These are phyloP conservation scores for Magnolia officinalis DNA, from an alignment of 164 flowering plant species.

Conservation along the genomic window DNA sequence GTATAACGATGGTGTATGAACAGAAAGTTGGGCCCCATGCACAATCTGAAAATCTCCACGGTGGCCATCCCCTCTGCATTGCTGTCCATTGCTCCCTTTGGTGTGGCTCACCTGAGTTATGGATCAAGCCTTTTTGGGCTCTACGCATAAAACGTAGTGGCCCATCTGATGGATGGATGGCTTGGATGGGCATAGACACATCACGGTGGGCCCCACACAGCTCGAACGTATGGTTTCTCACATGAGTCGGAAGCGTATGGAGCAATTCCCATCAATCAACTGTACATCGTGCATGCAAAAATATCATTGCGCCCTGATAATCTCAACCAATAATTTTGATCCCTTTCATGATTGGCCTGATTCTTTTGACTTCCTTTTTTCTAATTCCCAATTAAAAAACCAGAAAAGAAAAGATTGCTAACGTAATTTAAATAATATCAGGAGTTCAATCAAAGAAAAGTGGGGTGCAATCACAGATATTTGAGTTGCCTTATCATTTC, in stretches of 20 bases:
- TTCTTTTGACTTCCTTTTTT: conserved; percentile 1
- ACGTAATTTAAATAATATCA: not conserved
- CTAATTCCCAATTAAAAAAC: not conserved
- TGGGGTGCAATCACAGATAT: not conserved
- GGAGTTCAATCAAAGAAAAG: not conserved
- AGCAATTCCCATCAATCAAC: not conserved
- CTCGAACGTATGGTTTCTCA: not conserved
- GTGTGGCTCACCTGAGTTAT: too few relatives aligned
- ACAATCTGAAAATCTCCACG: too few relatives aligned
- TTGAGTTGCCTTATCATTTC: not conserved
- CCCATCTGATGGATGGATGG: too few relatives aligned
- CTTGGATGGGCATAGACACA: too few relatives aligned
- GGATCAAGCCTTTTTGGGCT: too few relatives aligned
- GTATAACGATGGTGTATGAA: too few relatives aligned
- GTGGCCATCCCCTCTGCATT: too few relatives aligned
- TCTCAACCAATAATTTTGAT: conserved; percentile 1
- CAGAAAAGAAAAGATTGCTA: not conserved
- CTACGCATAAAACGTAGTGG: too few relatives aligned
- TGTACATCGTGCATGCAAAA: not conserved
- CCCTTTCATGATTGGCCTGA: conserved; percentile 5
- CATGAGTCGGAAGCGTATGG: not conserved
- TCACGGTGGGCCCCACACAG: too few relatives aligned
- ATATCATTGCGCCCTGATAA: conserved; percentile 1
- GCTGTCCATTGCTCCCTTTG: too few relatives aligned
- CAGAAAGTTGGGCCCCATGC: too few relatives aligned